A percentile compares a stretch with the other conserved stretches of the same genome.
Evolutionary conservation across 2,329 filamentous ascomycete genomes (phyloP).

Genomic region (Aspergillus eucalypticola): DNA sequence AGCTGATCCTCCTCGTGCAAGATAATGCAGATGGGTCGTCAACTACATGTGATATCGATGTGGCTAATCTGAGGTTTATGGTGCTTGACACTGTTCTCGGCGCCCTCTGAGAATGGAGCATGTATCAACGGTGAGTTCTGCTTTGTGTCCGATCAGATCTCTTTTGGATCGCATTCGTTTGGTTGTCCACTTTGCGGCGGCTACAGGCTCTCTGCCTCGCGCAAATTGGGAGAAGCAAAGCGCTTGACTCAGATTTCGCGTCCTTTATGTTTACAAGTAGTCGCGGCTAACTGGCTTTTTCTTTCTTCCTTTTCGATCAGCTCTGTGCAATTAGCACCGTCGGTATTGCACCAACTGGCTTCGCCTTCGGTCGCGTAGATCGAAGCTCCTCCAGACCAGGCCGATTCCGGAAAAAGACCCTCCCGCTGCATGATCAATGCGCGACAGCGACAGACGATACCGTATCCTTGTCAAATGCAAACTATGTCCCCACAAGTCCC

Average conservation of each 20-base stretch:
- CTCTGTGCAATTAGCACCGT: slow-evolving; percentile 65
- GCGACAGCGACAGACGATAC: slow-evolving; percentile 16
- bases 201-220: neutral
- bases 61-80: slow-evolving; percentile 35
- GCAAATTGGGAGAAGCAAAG: neutral
- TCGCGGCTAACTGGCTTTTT: neutral
- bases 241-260: neutral
- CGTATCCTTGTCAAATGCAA: slow-evolving; percentile 17
- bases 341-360: slow-evolving; percentile 60
- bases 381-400: slow-evolving; percentile 34
- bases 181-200: neutral
- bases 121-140: slow-evolving; percentile 41
- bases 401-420: slow-evolving; percentile 29
- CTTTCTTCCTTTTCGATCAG: slow-evolving; percentile 34
- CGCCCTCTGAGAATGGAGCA: slow-evolving; percentile 42
- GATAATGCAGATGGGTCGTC: slow-evolving; percentile 37
- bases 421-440: slow-evolving; percentile 24
- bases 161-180: slow-evolving; percentile 1
- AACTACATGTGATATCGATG: slow-evolving; percentile 32
- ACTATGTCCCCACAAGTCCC: slow-evolving; percentile 20
- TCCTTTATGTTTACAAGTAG: neutral
- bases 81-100: slow-evolving; percentile 33
- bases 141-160: neutral
- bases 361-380: slow-evolving; percentile 57
- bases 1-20: slow-evolving; percentile 24